A percentile compares a stretch with the other conserved stretches of the same genome.
These are phyloP conservation scores for Phialophora macrospora DNA, from an alignment of 2,329 filamentous ascomycete species.

Conservation along the genomic window DNA sequence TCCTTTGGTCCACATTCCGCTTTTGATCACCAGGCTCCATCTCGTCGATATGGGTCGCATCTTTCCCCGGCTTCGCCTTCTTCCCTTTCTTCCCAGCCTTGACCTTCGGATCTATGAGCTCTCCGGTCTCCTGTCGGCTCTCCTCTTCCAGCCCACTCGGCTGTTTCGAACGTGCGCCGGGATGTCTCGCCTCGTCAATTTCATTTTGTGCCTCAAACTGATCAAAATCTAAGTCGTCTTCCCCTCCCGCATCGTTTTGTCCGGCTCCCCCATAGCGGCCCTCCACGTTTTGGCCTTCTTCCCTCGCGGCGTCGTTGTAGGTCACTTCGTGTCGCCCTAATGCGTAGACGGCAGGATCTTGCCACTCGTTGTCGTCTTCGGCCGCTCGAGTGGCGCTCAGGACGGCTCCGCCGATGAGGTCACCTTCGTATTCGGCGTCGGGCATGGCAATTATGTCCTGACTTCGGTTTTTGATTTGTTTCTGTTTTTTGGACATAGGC, in stretches of 20 bases:
- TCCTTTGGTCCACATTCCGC: neutral
- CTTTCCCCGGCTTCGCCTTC: neutral
- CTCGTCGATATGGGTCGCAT: neutral
- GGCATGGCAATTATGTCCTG: conserved; percentile 14
- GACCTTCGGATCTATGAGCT: conserved; percentile 20
- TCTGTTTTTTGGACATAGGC: conserved; percentile 4
- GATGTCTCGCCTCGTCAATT: conserved; percentile 22
- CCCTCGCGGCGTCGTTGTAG: neutral
- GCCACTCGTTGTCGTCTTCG: conserved; percentile 30
- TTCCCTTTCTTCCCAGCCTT: neutral
- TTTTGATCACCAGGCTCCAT: neutral
- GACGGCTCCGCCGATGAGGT: neutral
- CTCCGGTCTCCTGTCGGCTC: conserved; percentile 44
- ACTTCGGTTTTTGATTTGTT: conserved; percentile 4
- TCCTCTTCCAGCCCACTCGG: conserved; percentile 44
- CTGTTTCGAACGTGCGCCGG: conserved; percentile 43
- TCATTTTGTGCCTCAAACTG: conserved; percentile 14
- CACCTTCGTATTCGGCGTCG: conserved; percentile 3
- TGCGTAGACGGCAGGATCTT: conserved; percentile 36
- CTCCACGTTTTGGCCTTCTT: neutral
- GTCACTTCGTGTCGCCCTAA: conserved; percentile 26
- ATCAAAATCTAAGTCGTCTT: neutral
- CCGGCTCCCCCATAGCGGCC: neutral
- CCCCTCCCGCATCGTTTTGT: neutral
- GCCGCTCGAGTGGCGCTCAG: neutral